phyloP scores from a whole-genome alignment of 805 yeast genomes.

The Candida nemodendra region DNA sequence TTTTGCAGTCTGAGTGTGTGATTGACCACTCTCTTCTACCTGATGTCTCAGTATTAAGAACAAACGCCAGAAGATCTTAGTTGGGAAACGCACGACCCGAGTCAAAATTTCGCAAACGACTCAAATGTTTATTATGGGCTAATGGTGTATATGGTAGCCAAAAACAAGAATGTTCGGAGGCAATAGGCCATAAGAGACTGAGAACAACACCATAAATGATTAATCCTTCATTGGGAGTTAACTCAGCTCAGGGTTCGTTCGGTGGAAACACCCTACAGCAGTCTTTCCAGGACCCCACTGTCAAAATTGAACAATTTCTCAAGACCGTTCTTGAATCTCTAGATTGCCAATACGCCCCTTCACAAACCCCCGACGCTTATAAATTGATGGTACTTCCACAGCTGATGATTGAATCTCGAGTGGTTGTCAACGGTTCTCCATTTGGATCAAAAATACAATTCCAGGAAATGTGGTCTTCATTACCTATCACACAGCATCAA shows the following conservation, averaged over 20 bases:
- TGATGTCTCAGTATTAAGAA: no score
- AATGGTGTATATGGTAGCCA: no score
- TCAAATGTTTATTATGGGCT: no score
- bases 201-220: no score
- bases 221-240: conserved; percentile 2
- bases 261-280: conserved; percentile 1
- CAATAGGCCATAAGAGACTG: no score
- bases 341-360: conserved; percentile 20
- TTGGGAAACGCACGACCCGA: no score
- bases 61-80: no score
- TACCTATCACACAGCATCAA: conserved; percentile 61
- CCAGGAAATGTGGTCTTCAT: conserved; percentile 56
- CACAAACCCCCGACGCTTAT: conserved; percentile 21
- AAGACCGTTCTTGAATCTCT: conserved; percentile 26
- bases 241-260: conserved; percentile 1
- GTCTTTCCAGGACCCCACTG: conserved; percentile 19
- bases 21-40: no score
- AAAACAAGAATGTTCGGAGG: no score
- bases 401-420: conserved; percentile 49
- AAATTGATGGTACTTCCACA: conserved; percentile 39
- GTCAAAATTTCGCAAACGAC: no score
- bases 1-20: no score
- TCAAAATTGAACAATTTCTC: conserved; percentile 25
- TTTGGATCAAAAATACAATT: conserved; percentile 49
- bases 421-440: conserved; percentile 60